Conservation (phyloP, 306 rosid species). For the Vicia faba region DNA sequence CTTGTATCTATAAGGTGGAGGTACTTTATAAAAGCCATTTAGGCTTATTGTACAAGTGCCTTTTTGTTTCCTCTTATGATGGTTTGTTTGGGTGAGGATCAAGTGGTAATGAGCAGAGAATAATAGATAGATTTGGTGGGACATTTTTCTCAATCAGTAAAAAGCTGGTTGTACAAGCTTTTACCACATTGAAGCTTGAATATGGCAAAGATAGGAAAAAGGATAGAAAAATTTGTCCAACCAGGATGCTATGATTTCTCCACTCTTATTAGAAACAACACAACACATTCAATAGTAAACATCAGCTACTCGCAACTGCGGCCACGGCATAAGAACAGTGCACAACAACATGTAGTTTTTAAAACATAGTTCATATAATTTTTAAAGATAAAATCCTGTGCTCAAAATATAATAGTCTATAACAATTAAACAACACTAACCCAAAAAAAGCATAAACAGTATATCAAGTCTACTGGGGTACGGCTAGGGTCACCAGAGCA, state of each 20-base stretch:
- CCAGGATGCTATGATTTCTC: not conserved
- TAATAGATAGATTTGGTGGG: too few relatives aligned
- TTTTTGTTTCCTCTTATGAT: too few relatives aligned
- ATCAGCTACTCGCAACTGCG: constrained; percentile 21
- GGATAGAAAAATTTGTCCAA: not conserved
- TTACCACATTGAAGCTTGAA: not conserved
- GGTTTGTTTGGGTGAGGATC: too few relatives aligned
- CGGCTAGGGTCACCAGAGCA: constrained; percentile 49
- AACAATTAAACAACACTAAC: constrained; percentile 48
- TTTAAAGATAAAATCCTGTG: constrained; percentile 43
- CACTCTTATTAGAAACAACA: not conserved
- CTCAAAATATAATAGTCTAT: constrained; percentile 43
- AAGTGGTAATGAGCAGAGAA: too few relatives aligned
- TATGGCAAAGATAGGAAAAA: not conserved
- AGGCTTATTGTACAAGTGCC: too few relatives aligned
- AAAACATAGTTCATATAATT: constrained; percentile 37
- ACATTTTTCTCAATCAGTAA: too few relatives aligned
- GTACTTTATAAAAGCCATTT: too few relatives aligned
- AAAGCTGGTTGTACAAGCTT: not conserved
- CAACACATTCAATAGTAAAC: constrained; percentile 29
- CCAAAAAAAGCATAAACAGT: constrained; percentile 40
- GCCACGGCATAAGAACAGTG: constrained; percentile 36
- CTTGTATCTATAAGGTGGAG: too few relatives aligned
- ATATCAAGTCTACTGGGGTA: constrained; percentile 52
- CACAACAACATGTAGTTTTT: constrained; percentile 13